Base-by-base conservation (phyloP, 2,329 filamentous ascomycete species). In the Rhynchosporium graminicola region DNA sequence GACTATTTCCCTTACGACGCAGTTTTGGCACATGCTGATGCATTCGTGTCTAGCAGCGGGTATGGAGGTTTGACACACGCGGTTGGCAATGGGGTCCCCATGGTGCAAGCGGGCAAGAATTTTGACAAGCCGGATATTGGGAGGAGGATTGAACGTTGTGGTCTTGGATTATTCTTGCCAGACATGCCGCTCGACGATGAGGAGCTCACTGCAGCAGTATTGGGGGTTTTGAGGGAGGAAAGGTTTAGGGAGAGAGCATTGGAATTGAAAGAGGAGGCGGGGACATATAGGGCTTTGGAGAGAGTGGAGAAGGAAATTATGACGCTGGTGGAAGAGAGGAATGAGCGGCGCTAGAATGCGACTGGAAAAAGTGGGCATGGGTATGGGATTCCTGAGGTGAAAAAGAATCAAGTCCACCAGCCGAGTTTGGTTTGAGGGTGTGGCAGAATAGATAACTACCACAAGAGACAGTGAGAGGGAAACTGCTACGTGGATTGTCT, bases 1-100 rank as follows among this genome's bases (percentile, higher is more conserved):
- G 72, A 74, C 47, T 76, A 72, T 55, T 69, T 76, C 7, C 74
- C 75, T 9, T 75, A 73, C 56, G 73, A 76, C 52, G 65, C 72
- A 33, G 58, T 76, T n/a, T 66, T 77, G 3, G 72, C 71, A 26
- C 57, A 75, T 62, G 64, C 70, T n/a, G 71, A 72, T 56, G 62
- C 75, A 1, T 72, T 76, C 40, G 67, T 77, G 31, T 72, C 73
- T 0, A 76, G 73, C 26, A 74, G 74, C 48, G 75, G 75, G 2
- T 76, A 74, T 59, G 74, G 74, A 38, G 71, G 70, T n/a, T 67
- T 76, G 4, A 70, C 73, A 29, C 72, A 75, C 58, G 70, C 71
- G 12, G 61, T 76, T 3, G 65, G 65, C 7, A 64, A 68, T 42
- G 75, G 73, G 2, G 67, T 74, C 8, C 74, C 74, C 0, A 68